A percentile compares a stretch with the other conserved stretches of the same genome.
phyloP scores from a whole-genome alignment of 805 yeast genomes.

The Teunomyces aglyptinius region DNA sequence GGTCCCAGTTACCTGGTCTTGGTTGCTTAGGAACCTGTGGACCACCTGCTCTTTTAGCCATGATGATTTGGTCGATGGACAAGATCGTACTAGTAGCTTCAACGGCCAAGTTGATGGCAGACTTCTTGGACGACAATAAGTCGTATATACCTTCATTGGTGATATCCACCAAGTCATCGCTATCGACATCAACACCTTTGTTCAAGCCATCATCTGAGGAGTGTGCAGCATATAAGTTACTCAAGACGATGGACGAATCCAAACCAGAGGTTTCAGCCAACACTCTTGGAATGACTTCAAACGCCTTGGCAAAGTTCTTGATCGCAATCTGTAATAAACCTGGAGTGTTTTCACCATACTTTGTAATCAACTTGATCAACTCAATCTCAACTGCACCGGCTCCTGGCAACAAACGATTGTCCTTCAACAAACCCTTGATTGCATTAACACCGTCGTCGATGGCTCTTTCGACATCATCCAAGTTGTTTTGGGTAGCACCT shows the following conservation, averaged over 20 bases:
- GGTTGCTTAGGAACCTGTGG: slow-evolving; percentile 85
- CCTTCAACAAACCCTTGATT: slow-evolving; percentile 84
- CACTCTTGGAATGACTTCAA: slow-evolving; percentile 90
- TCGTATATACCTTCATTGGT: slow-evolving; percentile 71
- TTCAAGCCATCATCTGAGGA: slow-evolving; percentile 54
- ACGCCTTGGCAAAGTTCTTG: slow-evolving; percentile 89
- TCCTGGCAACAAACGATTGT: slow-evolving; percentile 79
- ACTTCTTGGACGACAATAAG: slow-evolving; percentile 72
- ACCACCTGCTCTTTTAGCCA: slow-evolving; percentile 99
- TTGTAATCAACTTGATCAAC: slow-evolving; percentile 72
- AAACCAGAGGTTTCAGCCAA: slow-evolving; percentile 93
- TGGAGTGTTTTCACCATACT: slow-evolving; percentile 90
- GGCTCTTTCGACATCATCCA: slow-evolving; percentile 96
- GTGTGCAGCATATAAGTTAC: slow-evolving; percentile 87
- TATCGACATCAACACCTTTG: slow-evolving; percentile 77
- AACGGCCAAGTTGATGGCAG: slow-evolving; percentile 90
- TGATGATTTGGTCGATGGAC: slow-evolving; percentile 93
- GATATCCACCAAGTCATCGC: slow-evolving; percentile 69
- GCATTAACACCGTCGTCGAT: slow-evolving; percentile 96
- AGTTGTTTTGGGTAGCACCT: slow-evolving; percentile 92
- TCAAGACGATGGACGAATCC: slow-evolving; percentile 85
- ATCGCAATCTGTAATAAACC: slow-evolving; percentile 92
- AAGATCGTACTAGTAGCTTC: slow-evolving; percentile 91
- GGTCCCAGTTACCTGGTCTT: slow-evolving; percentile 95
- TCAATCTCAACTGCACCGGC: slow-evolving; percentile 96